Evolutionary conservation across 768 basidiomycete species (phyloP).

Genomic region (Collybiopsis confluens): DNA sequence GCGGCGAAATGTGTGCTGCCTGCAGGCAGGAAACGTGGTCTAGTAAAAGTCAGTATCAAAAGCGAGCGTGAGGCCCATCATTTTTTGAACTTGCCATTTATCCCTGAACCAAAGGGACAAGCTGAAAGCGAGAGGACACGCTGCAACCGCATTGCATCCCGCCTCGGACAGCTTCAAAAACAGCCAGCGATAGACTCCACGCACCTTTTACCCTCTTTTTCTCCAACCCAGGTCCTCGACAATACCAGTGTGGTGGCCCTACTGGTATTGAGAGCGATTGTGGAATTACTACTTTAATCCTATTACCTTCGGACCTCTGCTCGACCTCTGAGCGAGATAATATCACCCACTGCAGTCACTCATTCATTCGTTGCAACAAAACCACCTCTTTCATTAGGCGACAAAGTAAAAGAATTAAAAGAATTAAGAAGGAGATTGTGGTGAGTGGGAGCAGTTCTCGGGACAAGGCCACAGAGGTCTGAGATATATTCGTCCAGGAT

Average conservation of each 20-base stretch:
- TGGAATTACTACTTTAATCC: constrained; percentile 1
- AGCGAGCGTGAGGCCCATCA: constrained; percentile 40
- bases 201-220: constrained; percentile 28
- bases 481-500: no score
- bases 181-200: constrained; percentile 41
- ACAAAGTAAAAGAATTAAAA: not conserved
- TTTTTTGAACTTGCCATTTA: constrained; percentile 23
- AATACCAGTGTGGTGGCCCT: not conserved
- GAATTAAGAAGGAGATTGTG: not conserved
- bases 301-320: constrained; percentile 8
- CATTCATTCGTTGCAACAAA: constrained; percentile 9
- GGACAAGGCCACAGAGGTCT: no score
- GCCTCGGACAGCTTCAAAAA: constrained; percentile 48
- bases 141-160: constrained; percentile 40
- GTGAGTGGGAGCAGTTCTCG: no score
- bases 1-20: constrained; percentile 45
- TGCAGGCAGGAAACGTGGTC: constrained; percentile 77
- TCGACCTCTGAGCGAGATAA: constrained; percentile 9
- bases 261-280: constrained; percentile 3
- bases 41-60: constrained; percentile 52
- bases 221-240: constrained; percentile 7
- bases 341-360: constrained; percentile 20
- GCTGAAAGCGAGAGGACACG: constrained; percentile 48
- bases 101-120: constrained; percentile 45
- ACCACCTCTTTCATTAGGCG: not conserved